Percentiles rank a stretch among this genome's conserved stretches.
phyloP scores from a whole-genome alignment of 192 early-diverging fungal genomes.

The Coemansia sp. region DNA sequence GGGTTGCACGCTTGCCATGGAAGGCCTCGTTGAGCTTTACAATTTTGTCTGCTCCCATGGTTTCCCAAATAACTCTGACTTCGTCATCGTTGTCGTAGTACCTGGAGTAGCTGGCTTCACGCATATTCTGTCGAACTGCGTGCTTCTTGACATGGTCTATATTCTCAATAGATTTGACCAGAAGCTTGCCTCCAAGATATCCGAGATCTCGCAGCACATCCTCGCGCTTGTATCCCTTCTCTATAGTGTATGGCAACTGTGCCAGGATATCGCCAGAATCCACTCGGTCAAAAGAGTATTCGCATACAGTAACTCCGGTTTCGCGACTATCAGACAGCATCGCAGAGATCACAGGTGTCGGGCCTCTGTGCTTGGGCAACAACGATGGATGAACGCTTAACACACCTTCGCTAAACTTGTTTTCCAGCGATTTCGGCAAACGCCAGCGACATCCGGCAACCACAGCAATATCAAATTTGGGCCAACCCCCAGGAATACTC shows the following conservation, averaged over 20 bases:
- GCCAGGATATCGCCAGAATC: conserved; percentile 77
- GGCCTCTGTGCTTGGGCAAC: conserved; percentile 83
- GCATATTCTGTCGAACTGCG: conserved; percentile 62
- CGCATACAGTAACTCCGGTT: conserved; percentile 87
- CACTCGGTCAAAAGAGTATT: conserved; percentile 63
- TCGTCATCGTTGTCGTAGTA: conserved; percentile 65
- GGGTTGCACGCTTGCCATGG: conserved; percentile 15
- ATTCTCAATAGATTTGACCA: conserved; percentile 14
- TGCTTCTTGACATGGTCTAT: conserved; percentile 34
- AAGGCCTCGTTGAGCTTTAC: conserved; percentile 69
- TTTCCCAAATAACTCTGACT: conserved; percentile 60
- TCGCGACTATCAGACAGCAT: conserved; percentile 72
- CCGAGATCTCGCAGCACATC: conserved; percentile 1
- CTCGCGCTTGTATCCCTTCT: background rate
- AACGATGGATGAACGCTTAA: conserved; percentile 89
- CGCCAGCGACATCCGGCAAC: background rate
- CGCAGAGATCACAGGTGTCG: conserved; percentile 77
- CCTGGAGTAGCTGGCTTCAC: conserved; percentile 62
- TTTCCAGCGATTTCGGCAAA: conserved; percentile 41
- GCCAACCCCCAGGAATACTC: background rate
- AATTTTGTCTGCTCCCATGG: conserved; percentile 60
- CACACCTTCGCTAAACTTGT: conserved; percentile 60
- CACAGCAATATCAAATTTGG: background rate
- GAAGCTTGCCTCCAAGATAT: conserved; percentile 10
- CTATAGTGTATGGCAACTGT: conserved; percentile 44